Evolutionary conservation across 441 rosid species (phyloP).

Genomic region (Arabidopsis hybrid): DNA sequence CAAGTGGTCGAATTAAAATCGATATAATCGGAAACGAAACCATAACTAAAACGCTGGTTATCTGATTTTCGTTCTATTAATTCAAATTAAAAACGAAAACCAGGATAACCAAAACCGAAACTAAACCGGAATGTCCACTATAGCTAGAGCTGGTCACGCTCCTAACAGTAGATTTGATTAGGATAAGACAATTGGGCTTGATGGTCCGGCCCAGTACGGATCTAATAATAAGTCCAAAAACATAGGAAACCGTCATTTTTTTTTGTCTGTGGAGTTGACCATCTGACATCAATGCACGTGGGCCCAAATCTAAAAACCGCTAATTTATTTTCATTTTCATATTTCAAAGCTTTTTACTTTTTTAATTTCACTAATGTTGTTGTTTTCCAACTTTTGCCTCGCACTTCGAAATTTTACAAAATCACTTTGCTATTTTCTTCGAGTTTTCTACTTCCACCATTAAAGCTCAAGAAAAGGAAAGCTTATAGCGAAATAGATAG

Average conservation of each 20-base stretch:
- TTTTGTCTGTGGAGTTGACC: slow-evolving; percentile 59
- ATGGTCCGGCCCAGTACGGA: slow-evolving; percentile 27
- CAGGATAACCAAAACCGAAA: not conserved
- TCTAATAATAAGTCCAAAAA: slow-evolving; percentile 32
- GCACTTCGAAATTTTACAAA: slow-evolving; percentile 42
- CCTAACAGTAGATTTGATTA: not conserved
- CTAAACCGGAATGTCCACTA: not conserved
- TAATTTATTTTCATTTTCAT: not conserved
- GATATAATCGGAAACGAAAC: not conserved
- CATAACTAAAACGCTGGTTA: too few relatives aligned
- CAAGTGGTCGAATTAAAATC: not conserved
- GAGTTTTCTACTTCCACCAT: slow-evolving; percentile 42
- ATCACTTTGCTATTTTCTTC: slow-evolving; percentile 29
- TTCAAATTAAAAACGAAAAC: not conserved
- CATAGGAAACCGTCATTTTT: slow-evolving; percentile 27
- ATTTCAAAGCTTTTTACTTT: slow-evolving; percentile 4
- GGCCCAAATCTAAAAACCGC: slow-evolving; percentile 32
- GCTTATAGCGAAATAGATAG: not conserved
- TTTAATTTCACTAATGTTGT: slow-evolving; percentile 9
- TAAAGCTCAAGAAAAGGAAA: slow-evolving; percentile 37
- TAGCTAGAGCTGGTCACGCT: not conserved
- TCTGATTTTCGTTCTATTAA: too few relatives aligned
- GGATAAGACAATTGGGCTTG: slow-evolving; percentile 22
- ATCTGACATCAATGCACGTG: slow-evolving; percentile 49
- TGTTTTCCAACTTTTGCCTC: slow-evolving; percentile 53